Evolutionary conservation across 352 stramenopile genomes (phyloP), one percentile per base, ranked within the genome.

Genomic region (Phytophthora chlamydospora): DNA sequence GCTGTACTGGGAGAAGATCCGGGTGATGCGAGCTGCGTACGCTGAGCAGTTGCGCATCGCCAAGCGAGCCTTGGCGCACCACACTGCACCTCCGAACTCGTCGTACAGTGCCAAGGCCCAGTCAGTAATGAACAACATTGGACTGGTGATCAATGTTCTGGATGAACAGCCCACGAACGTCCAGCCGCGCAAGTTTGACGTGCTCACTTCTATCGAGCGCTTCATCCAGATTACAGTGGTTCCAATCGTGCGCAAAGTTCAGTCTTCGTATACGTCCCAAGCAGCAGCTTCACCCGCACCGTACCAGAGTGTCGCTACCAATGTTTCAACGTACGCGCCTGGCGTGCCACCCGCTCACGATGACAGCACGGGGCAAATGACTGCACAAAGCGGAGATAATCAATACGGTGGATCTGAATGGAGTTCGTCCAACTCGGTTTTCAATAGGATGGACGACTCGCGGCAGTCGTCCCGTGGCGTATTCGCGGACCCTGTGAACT

Each of bases 41-140:
- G 42, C 66, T 16, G 71, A 78, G 4, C 66, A 86, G 3, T 59
- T 95, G 14, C 78, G 71, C 21, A 56, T 87, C 35, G 86, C 86
- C 14, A 75, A 90, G 41, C 76, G 83, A 53, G 85, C 85, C 8
- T 58, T 95, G 44, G 81, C 72, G 17, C 75, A 90, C 46, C 84
- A 91, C 48, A 80, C 61, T 17, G 84, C 76, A 36, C 72, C 86
- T 3, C 66, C 77, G 6, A 89, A 90, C 44, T 83, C 82, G 0
- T 49, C 70, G 6, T 88, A 95, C 62, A 85, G 78, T 17, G 27
- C 54, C 27, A 95, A 95, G 61, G 86, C 80, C 3, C 73, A 93
- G 43, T 91, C 81, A 33, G 76, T 95, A 58, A 90, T 91, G 67
- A 73, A 89, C 47, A 95, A 93, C 59, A 93, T 95, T 66, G 65